phyloP scores from a whole-genome alignment of 306 rosid genomes.

The Cajanus cajan region DNA sequence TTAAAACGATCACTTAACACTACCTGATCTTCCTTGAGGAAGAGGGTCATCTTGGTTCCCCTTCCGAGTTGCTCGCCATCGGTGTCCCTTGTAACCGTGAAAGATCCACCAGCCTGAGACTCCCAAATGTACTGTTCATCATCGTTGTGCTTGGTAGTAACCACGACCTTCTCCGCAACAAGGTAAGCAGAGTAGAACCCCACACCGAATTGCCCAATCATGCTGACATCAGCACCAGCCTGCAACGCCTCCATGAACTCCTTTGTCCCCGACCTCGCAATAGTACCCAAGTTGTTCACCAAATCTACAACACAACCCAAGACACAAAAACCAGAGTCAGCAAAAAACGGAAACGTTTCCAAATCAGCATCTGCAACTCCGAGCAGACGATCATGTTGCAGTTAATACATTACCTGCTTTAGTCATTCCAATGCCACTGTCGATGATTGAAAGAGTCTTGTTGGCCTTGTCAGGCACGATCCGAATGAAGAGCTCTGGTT shows the following conservation, averaged over 20 bases:
- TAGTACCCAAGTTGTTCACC: slow-evolving; percentile 78
- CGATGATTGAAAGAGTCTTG: slow-evolving; percentile 62
- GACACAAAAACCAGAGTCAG: background rate
- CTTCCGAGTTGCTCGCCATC: slow-evolving; percentile 67
- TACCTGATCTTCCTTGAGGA: slow-evolving; percentile 81
- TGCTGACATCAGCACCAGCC: slow-evolving; percentile 71
- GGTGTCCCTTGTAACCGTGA: slow-evolving; percentile 63
- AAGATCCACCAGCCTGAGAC: slow-evolving; percentile 76
- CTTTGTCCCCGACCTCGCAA: slow-evolving; percentile 72
- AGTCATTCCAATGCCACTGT: slow-evolving; percentile 75
- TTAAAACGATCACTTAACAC: background rate
- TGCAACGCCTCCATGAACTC: slow-evolving; percentile 82
- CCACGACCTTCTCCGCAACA: slow-evolving; percentile 64
- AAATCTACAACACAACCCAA: slow-evolving; percentile 40
- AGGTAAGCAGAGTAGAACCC: slow-evolving; percentile 71
- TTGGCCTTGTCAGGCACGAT: slow-evolving; percentile 60
- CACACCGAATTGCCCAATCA: slow-evolving; percentile 82
- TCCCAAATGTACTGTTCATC: slow-evolving; percentile 78
- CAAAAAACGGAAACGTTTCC: background rate
- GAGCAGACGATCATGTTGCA: background rate
- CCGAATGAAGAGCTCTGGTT: slow-evolving; percentile 72
- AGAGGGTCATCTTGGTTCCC: slow-evolving; percentile 72
- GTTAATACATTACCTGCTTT: slow-evolving; percentile 51
- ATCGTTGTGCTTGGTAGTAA: slow-evolving; percentile 66
- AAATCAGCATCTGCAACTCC: background rate